Percentiles rank a stretch among this genome's conserved stretches.
Evolutionary conservation across 2,329 filamentous ascomycete species (phyloP).

Genomic region (Fusarium falciforme): DNA sequence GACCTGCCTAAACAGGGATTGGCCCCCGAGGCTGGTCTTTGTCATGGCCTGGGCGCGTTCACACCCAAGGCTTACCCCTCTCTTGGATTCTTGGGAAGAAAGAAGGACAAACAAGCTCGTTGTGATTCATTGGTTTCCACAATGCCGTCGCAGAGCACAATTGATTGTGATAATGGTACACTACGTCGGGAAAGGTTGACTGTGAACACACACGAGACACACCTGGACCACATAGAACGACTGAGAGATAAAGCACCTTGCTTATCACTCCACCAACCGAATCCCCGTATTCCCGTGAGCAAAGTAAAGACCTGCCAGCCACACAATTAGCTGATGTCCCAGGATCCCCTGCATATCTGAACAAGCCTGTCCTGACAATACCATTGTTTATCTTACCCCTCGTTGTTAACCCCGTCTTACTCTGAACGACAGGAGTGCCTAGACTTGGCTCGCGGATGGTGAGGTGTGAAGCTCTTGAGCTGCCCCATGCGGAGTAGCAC

Average conservation of each 20-base stretch:
- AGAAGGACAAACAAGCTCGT: not conserved
- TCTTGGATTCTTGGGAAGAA: not conserved
- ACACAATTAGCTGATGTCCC: not conserved
- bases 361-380: not conserved
- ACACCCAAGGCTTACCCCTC: not conserved
- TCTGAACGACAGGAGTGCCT: not conserved
- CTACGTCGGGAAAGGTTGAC: not conserved
- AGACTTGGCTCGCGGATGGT: slow-evolving; percentile 8
- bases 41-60: not conserved
- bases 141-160: not conserved
- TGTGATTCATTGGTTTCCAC: not conserved
- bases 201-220: not conserved
- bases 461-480: not conserved
- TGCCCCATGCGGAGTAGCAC: slow-evolving; percentile 22
- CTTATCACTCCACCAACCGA: not conserved
- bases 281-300: not conserved
- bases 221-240: not conserved
- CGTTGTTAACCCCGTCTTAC: not conserved
- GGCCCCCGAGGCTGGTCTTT: not conserved
- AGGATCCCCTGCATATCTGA: not conserved
- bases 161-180: not conserved
- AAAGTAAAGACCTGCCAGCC: not conserved
- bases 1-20: slow-evolving; percentile 6
- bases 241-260: not conserved
- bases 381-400: not conserved